Conservation (phyloP, 768 basidiomycete genomes). For the Kockovaella imperatae region DNA sequence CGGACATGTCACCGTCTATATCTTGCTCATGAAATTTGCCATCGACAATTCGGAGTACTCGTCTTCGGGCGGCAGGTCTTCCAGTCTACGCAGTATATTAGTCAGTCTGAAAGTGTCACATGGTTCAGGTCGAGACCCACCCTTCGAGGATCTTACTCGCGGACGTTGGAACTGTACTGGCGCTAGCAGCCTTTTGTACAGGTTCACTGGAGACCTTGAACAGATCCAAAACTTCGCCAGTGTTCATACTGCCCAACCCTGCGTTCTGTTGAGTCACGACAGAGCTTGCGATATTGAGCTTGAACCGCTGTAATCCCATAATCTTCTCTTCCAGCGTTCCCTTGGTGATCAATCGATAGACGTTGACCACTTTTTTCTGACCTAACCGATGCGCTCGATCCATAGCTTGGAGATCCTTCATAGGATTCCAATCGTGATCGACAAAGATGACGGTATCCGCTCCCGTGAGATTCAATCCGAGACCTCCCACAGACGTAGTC, state of each 20-base stretch:
- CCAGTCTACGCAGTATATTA: constrained; percentile 48
- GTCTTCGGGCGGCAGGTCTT: constrained; percentile 83
- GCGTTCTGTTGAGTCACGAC: constrained; percentile 97
- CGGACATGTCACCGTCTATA: constrained; percentile 18
- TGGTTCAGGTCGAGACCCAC: constrained; percentile 12
- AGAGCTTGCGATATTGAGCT: constrained; percentile 93
- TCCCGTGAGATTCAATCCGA: constrained; percentile 91
- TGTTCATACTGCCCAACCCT: constrained; percentile 89
- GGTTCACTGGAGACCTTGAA: constrained; percentile 58
- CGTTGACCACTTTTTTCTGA: constrained; percentile 98
- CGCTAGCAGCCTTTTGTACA: constrained; percentile 48
- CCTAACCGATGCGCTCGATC: constrained; percentile 96
- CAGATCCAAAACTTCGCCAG: constrained; percentile 88
- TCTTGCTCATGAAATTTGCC: constrained; percentile 64
- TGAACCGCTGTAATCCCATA: constrained; percentile 99
- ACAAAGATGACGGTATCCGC: constrained; percentile 99
- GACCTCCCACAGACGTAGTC: constrained; percentile 92
- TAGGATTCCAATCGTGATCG: constrained; percentile 99
- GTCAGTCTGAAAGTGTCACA: background rate
- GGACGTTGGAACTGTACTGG: constrained; percentile 52
- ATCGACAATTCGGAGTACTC: constrained; percentile 85
- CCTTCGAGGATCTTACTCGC: constrained; percentile 83
- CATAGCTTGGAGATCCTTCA: constrained; percentile 99
- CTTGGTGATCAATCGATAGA: constrained; percentile 92
- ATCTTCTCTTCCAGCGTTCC: constrained; percentile 98